phyloP scores from a whole-genome alignment of 2,329 filamentous ascomycete genomes.

The Calonectria montana region DNA sequence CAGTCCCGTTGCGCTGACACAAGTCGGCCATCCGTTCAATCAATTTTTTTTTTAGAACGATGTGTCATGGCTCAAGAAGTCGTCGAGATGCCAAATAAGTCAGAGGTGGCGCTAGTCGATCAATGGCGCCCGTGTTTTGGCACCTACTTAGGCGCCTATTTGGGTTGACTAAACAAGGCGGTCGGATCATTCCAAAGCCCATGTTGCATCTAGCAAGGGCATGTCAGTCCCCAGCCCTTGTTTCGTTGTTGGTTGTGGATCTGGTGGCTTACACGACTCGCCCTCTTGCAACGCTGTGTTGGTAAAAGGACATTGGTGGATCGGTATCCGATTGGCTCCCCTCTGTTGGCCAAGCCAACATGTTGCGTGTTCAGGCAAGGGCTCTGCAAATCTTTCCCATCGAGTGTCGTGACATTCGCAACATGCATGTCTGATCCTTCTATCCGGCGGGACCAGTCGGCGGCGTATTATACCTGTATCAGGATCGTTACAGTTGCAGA shows the following conservation, averaged over 20 bases:
- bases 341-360: not conserved
- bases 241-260: not conserved
- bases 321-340: slow-evolving; percentile 13
- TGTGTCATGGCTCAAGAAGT: not conserved
- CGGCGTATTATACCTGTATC: slow-evolving; percentile 18
- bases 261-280: not conserved
- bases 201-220: not conserved
- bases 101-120: not conserved
- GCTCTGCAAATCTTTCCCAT: not conserved
- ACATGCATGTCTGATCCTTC: not conserved
- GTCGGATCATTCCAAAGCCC: not conserved
- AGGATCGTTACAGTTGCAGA: slow-evolving; percentile 18
- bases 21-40: not conserved
- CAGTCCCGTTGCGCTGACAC: not conserved
- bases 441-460: not conserved
- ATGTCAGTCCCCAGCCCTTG: not conserved
- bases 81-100: not conserved
- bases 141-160: not conserved
- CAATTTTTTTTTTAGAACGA: too few species aligned
- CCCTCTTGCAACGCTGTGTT: slow-evolving; percentile 12
- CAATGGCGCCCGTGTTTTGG: not conserved
- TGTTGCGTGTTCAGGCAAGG: slow-evolving; percentile 8
- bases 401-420: not conserved
- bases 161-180: not conserved
- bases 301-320: not conserved